Evolutionary conservation across 2,329 filamentous ascomycete species (phyloP), one percentile per base, ranked within the genome.

Genomic region (Colletotrichum sp.): DNA sequence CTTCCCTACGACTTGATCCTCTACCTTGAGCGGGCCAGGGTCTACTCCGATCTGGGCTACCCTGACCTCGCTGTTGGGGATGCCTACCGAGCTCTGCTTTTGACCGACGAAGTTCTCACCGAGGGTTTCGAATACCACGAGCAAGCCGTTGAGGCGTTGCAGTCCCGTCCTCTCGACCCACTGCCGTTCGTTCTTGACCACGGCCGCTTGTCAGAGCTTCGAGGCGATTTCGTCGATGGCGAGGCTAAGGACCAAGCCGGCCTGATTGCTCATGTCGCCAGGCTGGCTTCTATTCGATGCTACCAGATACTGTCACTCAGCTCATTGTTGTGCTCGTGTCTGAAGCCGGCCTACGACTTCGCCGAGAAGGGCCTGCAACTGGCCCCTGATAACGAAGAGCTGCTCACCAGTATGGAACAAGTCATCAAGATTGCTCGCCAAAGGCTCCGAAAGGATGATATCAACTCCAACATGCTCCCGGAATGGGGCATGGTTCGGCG

Each of bases 21-120:
- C 9, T 93, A 92, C 76, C 86, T 94, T 69, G 89, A 93, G 76
- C 91, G 96, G 36, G 95, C 95, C 29, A 85, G 90, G 38, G 86
- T 93, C 55, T 92, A 98, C 82, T 89, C 92, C 18, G 86, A 91
- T 59, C 88, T 98, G 61, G 94, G 92, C 47, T 98, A 98, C 82
- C 95, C 95, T 0, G 97, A 99, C 82, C 90, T 99, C 51, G 95
- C 95, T 7, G 93, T 93, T 13, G 95, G 95, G 38, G 96, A 98
- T 86, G 95, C 95, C 7, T 98, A 98, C 82, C 93, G 94, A 69
- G 95, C 96, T 2, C 88, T 98, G n/a, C 90, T 98, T 6, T 86
- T 99, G 61, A 90, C 94, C 18, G 96, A 98, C 80, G 95, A 97
- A 77, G 89, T 95, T 43, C 84, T 88, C 76, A 93, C 97, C 70